Percentiles rank a stretch among this genome's conserved stretches.
Conservation (phyloP, 495 filamentous ascomycete genomes). For the Xylaria intraflava region DNA sequence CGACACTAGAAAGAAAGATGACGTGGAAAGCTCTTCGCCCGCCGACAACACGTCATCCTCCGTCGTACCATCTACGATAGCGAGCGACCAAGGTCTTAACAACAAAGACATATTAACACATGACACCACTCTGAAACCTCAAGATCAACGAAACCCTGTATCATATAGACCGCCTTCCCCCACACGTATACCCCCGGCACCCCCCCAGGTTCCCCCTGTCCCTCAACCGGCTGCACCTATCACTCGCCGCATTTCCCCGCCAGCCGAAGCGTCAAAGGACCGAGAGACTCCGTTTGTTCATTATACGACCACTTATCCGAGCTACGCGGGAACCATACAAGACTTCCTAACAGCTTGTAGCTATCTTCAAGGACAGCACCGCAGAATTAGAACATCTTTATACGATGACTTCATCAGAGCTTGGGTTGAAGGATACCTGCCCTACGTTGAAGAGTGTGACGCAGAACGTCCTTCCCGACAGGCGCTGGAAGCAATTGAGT, state of each 20-base stretch:
- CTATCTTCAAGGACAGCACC: slow-evolving; percentile 39
- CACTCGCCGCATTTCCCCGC: background rate
- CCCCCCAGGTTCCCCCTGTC: slow-evolving; percentile 13
- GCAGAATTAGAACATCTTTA: slow-evolving; percentile 29
- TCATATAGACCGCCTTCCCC: background rate
- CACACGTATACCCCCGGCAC: background rate
- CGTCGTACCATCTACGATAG: slow-evolving; percentile 22
- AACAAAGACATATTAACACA: background rate
- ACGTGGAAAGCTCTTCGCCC: slow-evolving; percentile 12
- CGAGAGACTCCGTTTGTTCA: slow-evolving; percentile 20
- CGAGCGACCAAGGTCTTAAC: background rate
- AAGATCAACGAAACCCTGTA: background rate
- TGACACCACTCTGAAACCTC: background rate
- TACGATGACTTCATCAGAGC: slow-evolving; percentile 65
- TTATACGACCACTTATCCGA: slow-evolving; percentile 52
- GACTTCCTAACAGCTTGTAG: slow-evolving; percentile 52
- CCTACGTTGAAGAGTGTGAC: slow-evolving; percentile 29
- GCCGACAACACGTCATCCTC: slow-evolving; percentile 12
- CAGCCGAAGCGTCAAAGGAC: background rate
- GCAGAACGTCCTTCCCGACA: slow-evolving; percentile 9
- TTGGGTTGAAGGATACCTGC: slow-evolving; percentile 36
- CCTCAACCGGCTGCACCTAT: slow-evolving; percentile 28
- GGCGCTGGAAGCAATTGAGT: slow-evolving; percentile 32
- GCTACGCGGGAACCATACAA: slow-evolving; percentile 44
- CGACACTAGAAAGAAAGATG: background rate